Percentiles rank a stretch among this genome's conserved stretches.
Conservation (phyloP, 1,139 yeast species). For the Debaryomyces nepalensis region DNA sequence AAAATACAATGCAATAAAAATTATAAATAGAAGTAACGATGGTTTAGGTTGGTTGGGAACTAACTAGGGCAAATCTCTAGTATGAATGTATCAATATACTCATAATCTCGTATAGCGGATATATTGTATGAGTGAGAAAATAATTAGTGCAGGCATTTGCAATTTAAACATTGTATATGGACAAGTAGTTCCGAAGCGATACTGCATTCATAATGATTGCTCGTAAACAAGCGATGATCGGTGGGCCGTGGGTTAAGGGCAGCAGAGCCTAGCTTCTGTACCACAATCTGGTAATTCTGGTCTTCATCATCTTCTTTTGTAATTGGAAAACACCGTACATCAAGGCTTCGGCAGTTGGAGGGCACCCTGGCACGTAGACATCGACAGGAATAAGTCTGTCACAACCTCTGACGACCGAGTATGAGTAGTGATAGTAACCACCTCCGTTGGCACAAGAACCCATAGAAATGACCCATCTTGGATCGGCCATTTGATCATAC, state of each 20-base stretch:
- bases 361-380: slow-evolving; percentile 92
- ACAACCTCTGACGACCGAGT: slow-evolving; percentile 88
- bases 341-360: slow-evolving; percentile 89
- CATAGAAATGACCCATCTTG: slow-evolving; percentile 90
- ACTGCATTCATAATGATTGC: slow-evolving; percentile 7
- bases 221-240: slow-evolving; percentile 3
- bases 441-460: slow-evolving; percentile 96
- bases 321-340: slow-evolving; percentile 89
- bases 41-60: not conserved
- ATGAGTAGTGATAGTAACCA: slow-evolving; percentile 89
- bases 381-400: slow-evolving; percentile 90
- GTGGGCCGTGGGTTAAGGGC: not conserved
- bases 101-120: not conserved
- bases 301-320: slow-evolving; percentile 87
- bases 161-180: slow-evolving; percentile 1
- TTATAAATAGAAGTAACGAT: slow-evolving; percentile 8
- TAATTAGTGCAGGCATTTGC: slow-evolving; percentile 3
- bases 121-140: slow-evolving; percentile 2
- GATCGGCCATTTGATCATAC: slow-evolving; percentile 94
- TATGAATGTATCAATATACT: not conserved
- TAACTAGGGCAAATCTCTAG: not conserved
- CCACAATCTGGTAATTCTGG: slow-evolving; percentile 84
- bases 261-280: slow-evolving; percentile 59
- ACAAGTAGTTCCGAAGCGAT: slow-evolving; percentile 2
- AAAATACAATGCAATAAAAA: slow-evolving; percentile 14